Conservation (phyloP, 225 moss, liverwort and hornwort genomes). For the Thuidium tamariscinum region DNA sequence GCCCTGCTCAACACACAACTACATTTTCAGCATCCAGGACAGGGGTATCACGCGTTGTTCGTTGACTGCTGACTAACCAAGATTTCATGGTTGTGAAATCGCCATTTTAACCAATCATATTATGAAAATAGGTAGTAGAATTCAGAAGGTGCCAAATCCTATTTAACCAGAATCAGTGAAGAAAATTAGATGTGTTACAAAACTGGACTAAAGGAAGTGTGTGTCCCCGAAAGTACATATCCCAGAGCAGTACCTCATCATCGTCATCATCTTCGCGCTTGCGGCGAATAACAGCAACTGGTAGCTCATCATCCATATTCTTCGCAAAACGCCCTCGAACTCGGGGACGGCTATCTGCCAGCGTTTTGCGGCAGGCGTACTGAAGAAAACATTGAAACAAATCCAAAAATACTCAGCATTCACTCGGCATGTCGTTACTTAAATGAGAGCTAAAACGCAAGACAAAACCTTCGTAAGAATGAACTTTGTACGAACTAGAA, state of each 20-base stretch:
- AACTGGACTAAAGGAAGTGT: neutral
- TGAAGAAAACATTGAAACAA: slow-evolving; percentile 5
- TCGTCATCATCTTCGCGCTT: slow-evolving; percentile 91
- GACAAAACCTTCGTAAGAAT: neutral
- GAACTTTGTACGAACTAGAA: neutral
- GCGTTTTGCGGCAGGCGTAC: slow-evolving; percentile 98
- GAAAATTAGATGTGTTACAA: neutral
- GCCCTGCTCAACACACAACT: slow-evolving; percentile 32
- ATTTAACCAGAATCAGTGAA: neutral
- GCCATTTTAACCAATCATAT: neutral
- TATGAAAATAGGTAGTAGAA: neutral
- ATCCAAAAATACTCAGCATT: neutral
- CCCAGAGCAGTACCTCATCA: slow-evolving; percentile 50
- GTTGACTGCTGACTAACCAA: neutral
- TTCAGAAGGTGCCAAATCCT: neutral
- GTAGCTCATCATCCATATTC: slow-evolving; percentile 79
- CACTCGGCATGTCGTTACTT: neutral
- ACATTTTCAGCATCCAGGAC: neutral
- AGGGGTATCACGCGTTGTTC: neutral
- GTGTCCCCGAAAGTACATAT: neutral
- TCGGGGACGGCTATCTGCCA: slow-evolving; percentile 93
- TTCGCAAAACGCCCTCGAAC: slow-evolving; percentile 95
- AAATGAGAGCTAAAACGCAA: neutral
- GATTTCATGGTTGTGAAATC: neutral
- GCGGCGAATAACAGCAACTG: slow-evolving; percentile 18